Conservation (phyloP, 139 green algal genomes). For the Diplosphaera chodatii region DNA sequence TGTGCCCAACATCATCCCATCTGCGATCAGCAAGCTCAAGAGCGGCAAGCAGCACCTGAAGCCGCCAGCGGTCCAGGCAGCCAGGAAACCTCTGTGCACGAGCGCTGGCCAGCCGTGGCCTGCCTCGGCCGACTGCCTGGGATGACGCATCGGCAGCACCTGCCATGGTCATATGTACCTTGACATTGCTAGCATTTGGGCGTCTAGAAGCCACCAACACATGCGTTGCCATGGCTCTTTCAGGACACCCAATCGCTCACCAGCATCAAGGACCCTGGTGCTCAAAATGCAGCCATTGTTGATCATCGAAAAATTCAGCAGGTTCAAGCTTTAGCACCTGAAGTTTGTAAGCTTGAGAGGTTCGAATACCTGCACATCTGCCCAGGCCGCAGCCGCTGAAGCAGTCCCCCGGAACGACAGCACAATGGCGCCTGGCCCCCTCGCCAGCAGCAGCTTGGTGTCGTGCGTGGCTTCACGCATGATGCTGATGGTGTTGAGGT, state of each 20-base stretch:
- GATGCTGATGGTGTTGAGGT: background rate
- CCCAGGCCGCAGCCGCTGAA: slow-evolving; percentile 2
- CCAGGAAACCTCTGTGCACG: slow-evolving; percentile 16
- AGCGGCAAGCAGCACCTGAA: background rate
- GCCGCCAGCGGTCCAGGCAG: background rate
- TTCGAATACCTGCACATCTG: slow-evolving; percentile 25
- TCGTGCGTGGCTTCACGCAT: slow-evolving; percentile 7
- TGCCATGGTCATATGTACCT: background rate
- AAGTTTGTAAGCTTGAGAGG: too few species aligned
- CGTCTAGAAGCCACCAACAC: too few species aligned
- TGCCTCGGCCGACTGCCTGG: background rate
- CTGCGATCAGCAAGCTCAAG: background rate
- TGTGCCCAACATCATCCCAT: background rate
- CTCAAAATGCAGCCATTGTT: too few species aligned
- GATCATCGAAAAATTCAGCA: too few species aligned
- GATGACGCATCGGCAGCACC: background rate
- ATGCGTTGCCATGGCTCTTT: too few species aligned
- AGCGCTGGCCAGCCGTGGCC: background rate
- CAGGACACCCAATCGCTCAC: too few species aligned
- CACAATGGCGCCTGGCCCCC: slow-evolving; percentile 6
- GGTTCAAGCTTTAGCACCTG: too few species aligned
- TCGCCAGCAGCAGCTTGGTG: slow-evolving; percentile 15
- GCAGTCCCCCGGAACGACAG: slow-evolving; percentile 19
- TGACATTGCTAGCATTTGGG: too few species aligned
- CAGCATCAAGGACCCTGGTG: too few species aligned